Evolutionary conservation across 1,284 basidiomycete genomes (phyloP), one percentile per base, ranked within the genome.

Genomic region (Earliella scabrosa): DNA sequence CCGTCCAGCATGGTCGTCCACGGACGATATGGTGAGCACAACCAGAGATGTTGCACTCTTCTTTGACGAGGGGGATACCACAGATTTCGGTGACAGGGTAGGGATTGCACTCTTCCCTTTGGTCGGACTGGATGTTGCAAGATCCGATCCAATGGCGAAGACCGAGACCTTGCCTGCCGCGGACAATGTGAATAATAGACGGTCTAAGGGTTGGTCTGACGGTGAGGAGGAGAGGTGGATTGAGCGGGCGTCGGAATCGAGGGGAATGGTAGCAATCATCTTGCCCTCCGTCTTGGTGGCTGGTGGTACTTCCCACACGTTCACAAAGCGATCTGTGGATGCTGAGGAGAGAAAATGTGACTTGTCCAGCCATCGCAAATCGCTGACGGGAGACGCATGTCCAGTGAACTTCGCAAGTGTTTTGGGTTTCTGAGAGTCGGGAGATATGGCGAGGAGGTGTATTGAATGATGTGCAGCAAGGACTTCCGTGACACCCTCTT

Each of bases 281-380:
- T 75, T 85, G 58, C 83, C 83, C 70, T 84, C 75, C 44, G 71
- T 58, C 53, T 75, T 73, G 50, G 73, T 48, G n/a, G 50, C 36
- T 11, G 55, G 41, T 14, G 63, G 62, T 57, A 82, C 63, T 66
- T 83, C 73, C 90, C 89, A 86, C 45, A 87, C 65, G 65, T 85
- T 88, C n/a, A 92, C 75, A 41, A 89, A 85, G 20, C 92, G 83
- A 71, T 94, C 92, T 27, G 81, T 82, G 64, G 90, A 85, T 5
- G 91, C 90, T 20, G 82, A 80, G 4, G 90, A 89, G 39, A 90
- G 73, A 70, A 94, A 91, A 26, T 76, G 78, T 26, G 71, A 74
- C 10, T 76, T 74, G 18, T 71, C 66, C 57, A 80, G 77, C 85
- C 86, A 88, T 50, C 75, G 73, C 7, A 87, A 62, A 32, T 72